Conservation (phyloP, 83 land plant genomes). For the Picea abies region DNA sequence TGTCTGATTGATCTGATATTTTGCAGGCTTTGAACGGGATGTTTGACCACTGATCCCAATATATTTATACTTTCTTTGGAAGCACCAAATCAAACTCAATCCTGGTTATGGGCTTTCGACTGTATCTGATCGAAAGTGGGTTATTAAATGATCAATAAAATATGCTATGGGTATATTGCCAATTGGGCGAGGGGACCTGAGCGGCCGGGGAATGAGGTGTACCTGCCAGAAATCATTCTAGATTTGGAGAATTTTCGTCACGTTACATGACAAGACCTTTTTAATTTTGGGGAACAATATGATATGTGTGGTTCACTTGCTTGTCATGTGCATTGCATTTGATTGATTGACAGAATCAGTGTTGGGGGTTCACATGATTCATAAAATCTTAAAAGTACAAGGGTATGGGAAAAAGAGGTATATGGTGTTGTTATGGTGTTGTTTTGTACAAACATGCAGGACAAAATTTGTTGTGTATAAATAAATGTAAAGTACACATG, state of each 20-base stretch:
- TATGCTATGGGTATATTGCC: not conserved
- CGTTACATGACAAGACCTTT: not conserved
- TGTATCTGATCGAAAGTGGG: not conserved
- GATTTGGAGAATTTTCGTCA: constrained; percentile 6
- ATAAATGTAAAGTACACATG: not conserved
- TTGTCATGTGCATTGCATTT: constrained; percentile 14
- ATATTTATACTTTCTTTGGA: too few species aligned
- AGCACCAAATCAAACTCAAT: too few species aligned
- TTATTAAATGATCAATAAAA: not conserved
- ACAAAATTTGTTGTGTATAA: not conserved
- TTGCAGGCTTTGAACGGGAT: too few species aligned
- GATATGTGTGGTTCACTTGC: not conserved
- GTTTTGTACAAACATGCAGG: constrained; percentile 7
- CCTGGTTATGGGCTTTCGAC: too few species aligned
- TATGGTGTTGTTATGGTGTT: not conserved
- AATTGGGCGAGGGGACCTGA: not conserved
- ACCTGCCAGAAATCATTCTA: not conserved
- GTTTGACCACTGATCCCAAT: too few species aligned
- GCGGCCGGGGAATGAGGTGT: not conserved
- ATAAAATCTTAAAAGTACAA: constrained; percentile 1
- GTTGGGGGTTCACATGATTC: not conserved
- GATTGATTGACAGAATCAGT: not conserved
- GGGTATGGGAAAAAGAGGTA: constrained; percentile 2
- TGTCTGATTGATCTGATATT: too few species aligned
- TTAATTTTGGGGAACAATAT: not conserved